Conservation (phyloP, 371 early-diverging fungal species). For the Haplosporangium sp. region DNA sequence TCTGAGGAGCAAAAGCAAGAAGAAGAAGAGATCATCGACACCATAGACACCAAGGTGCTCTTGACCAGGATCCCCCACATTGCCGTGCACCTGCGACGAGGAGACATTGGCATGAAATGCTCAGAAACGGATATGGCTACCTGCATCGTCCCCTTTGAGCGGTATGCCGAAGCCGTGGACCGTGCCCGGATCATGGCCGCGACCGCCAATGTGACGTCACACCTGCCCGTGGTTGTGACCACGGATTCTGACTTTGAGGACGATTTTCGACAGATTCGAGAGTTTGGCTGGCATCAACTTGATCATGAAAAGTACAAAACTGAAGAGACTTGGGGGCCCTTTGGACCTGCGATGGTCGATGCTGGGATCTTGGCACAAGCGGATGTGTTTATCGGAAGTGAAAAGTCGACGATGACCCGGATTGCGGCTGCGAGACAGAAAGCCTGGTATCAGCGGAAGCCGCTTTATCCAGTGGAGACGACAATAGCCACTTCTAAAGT, state of each 20-base stretch:
- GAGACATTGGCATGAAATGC: no score
- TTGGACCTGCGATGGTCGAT: slow-evolving; percentile 32
- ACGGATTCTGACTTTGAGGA: slow-evolving; percentile 12
- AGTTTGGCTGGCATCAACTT: slow-evolving; percentile 23
- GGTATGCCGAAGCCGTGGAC: slow-evolving; percentile 25
- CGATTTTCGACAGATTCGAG: slow-evolving; percentile 13
- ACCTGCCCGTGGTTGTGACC: slow-evolving; percentile 27
- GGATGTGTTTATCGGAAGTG: slow-evolving; percentile 22
- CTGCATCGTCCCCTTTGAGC: no score
- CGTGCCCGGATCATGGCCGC: neutral
- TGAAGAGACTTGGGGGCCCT: slow-evolving; percentile 7
- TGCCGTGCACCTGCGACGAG: no score
- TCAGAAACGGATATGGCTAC: no score
- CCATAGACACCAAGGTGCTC: no score
- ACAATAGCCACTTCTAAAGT: no score
- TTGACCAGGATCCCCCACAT: no score
- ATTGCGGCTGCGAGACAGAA: slow-evolving; percentile 18
- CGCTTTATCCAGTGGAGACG: slow-evolving; percentile 24
- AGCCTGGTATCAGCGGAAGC: slow-evolving; percentile 16
- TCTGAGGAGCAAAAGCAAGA: no score
- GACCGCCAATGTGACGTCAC: no score
- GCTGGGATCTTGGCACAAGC: slow-evolving; percentile 26
- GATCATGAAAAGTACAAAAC: slow-evolving; percentile 13
- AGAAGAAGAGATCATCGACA: no score
- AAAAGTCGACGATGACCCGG: slow-evolving; percentile 20